These are phyloP conservation scores for Sclerotinia subarctica DNA, from an alignment of 2,329 filamentous ascomycete genomes.

Conservation along the genomic window DNA sequence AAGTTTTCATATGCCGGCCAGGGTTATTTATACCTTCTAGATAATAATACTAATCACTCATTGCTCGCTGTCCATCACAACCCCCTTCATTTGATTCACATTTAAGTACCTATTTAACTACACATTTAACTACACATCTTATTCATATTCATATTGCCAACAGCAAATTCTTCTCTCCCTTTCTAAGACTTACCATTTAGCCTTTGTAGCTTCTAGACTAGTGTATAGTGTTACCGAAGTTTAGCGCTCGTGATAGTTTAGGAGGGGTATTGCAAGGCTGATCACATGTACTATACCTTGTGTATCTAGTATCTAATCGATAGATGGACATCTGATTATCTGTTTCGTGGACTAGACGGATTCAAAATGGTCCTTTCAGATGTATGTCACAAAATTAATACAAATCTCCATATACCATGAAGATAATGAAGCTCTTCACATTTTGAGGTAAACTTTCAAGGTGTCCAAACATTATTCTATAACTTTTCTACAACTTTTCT, in stretches of 20 bases:
- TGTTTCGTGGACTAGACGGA: neutral
- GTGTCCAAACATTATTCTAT: slow-evolving; percentile 1
- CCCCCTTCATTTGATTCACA: neutral
- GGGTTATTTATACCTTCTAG: neutral
- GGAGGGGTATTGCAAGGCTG: neutral
- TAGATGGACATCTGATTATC: neutral
- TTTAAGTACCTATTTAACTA: too few species aligned
- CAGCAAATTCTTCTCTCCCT: neutral
- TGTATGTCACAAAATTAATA: neutral
- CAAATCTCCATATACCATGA: neutral
- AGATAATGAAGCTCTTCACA: neutral
- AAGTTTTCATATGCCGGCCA: neutral
- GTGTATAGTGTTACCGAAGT: neutral
- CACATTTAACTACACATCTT: neutral
- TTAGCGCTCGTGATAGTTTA: neutral
- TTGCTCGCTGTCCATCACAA: neutral
- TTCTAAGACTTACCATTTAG: neutral
- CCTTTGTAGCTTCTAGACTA: neutral
- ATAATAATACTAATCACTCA: neutral
- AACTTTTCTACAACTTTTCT: slow-evolving; percentile 1
- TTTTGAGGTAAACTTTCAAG: neutral
- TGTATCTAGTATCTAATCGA: neutral
- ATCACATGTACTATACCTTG: neutral
- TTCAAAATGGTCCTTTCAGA: neutral
- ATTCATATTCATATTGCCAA: neutral